phyloP scores from a whole-genome alignment of 345 rosid genomes.

The Bruguiera gymnorhiza region DNA sequence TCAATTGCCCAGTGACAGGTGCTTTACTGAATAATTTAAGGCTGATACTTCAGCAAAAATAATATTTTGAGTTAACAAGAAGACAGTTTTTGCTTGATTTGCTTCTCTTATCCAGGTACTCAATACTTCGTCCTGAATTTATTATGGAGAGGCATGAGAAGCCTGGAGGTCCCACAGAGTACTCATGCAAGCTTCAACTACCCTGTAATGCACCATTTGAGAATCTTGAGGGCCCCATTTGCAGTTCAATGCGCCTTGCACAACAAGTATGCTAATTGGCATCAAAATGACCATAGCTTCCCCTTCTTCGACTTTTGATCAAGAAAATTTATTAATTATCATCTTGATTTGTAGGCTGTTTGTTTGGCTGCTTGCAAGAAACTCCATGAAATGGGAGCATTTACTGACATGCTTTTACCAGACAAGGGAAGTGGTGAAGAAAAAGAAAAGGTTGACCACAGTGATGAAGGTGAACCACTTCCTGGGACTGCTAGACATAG shows the following conservation, averaged over 20 bases:
- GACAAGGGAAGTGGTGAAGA: conserved; percentile 97
- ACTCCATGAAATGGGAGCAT: conserved; percentile 99
- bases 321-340: conserved; percentile 17
- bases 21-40: conserved; percentile 3
- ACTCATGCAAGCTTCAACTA: conserved; percentile 96
- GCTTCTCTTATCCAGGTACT: conserved; percentile 49
- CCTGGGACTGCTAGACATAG: conserved; percentile 99
- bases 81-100: conserved; percentile 7
- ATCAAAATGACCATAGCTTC: conserved; percentile 6
- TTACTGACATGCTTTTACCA: conserved; percentile 97
- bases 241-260: conserved; percentile 93
- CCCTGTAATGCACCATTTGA: conserved; percentile 99
- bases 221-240: conserved; percentile 87
- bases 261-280: conserved; percentile 60
- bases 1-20: conserved; percentile 99
- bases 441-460: conserved; percentile 67
- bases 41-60: background rate
- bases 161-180: conserved; percentile 84
- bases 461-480: conserved; percentile 91
- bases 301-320: conserved; percentile 1
- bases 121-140: conserved; percentile 95
- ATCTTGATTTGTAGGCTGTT: conserved; percentile 65
- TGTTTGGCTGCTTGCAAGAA: conserved; percentile 99
- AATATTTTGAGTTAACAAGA: conserved; percentile 11
- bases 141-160: conserved; percentile 86